Evolutionary conservation across 2,329 filamentous ascomycete species (phyloP).

Genomic region (Acarospora socialis): DNA sequence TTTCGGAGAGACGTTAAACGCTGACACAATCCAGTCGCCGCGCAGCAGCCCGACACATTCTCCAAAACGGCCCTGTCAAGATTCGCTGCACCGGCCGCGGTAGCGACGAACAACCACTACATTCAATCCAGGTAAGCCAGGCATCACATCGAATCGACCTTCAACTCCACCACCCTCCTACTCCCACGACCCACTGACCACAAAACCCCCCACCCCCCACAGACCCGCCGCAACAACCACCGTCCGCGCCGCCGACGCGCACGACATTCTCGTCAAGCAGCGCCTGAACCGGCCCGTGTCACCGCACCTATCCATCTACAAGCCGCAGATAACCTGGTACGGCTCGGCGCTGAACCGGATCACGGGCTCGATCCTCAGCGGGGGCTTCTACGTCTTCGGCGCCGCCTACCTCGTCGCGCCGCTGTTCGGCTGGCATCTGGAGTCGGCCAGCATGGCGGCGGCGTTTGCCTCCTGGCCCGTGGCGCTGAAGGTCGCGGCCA

Average conservation of each 20-base stretch:
- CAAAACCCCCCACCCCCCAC: background rate
- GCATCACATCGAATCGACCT: background rate
- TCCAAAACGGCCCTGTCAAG: constrained; percentile 27
- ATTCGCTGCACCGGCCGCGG: constrained; percentile 28
- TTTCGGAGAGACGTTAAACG: constrained; percentile 8
- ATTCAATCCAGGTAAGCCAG: constrained; percentile 30
- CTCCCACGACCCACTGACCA: background rate
- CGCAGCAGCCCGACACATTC: constrained; percentile 29
- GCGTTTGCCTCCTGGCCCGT: constrained; percentile 49
- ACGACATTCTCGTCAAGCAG: constrained; percentile 62
- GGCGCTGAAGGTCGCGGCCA: constrained; percentile 42
- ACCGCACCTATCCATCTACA: constrained; percentile 78
- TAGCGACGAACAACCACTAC: constrained; percentile 27
- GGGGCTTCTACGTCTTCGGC: constrained; percentile 65
- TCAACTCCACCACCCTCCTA: background rate
- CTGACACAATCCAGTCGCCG: constrained; percentile 26
- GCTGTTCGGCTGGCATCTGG: constrained; percentile 55
- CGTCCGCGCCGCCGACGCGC: constrained; percentile 38
- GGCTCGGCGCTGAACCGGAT: constrained; percentile 64
- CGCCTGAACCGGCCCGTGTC: constrained; percentile 68
- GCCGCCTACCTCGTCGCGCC: constrained; percentile 70
- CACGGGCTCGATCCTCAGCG: constrained; percentile 61
- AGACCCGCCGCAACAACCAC: constrained; percentile 39
- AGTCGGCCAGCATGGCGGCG: constrained; percentile 48
- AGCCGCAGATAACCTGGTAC: constrained; percentile 74